These are phyloP conservation scores for Cladophialophora exuberans DNA, from an alignment of 2,329 filamentous ascomycete genomes.

Conservation along the genomic window DNA sequence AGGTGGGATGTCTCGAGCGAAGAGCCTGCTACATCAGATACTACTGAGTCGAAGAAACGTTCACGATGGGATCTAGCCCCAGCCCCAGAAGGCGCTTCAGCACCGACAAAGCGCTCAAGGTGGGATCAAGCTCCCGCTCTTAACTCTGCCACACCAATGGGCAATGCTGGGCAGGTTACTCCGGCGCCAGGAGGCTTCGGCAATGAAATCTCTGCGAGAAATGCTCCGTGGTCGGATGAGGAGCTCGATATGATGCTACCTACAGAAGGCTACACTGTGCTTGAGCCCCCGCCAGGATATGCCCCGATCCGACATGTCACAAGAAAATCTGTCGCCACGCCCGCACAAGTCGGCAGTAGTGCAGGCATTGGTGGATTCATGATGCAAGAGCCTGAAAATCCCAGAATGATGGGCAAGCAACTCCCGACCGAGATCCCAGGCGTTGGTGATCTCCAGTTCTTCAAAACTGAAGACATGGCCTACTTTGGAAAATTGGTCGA, in stretches of 20 bases:
- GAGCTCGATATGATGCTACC: conserved; percentile 91
- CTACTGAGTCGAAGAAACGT: conserved; percentile 69
- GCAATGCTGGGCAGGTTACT: conserved; percentile 73
- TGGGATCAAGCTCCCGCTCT: conserved; percentile 86
- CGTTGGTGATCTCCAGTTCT: conserved; percentile 94
- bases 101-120: conserved; percentile 76
- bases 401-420: conserved; percentile 81
- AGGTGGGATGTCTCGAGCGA: conserved; percentile 84
- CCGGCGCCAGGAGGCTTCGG: conserved; percentile 71
- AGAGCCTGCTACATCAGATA: conserved; percentile 54
- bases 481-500: conserved; percentile 99
- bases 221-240: conserved; percentile 76
- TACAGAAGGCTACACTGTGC: conserved; percentile 86
- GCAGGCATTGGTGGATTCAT: conserved; percentile 78
- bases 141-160: conserved; percentile 70
- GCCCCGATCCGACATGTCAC: conserved; percentile 78
- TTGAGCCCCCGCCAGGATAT: conserved; percentile 89
- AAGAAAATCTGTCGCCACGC: conserved; percentile 73
- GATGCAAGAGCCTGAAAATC: conserved; percentile 93
- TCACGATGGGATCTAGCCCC: conserved; percentile 89
- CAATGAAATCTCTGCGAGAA: conserved; percentile 77
- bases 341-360: conserved; percentile 64
- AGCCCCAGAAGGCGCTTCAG: conserved; percentile 58
- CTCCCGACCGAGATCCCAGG: conserved; percentile 94
- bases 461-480: conserved; percentile 97